Conservation (phyloP, 2,329 filamentous ascomycete species). For the Cytospora chrysosperma region DNA sequence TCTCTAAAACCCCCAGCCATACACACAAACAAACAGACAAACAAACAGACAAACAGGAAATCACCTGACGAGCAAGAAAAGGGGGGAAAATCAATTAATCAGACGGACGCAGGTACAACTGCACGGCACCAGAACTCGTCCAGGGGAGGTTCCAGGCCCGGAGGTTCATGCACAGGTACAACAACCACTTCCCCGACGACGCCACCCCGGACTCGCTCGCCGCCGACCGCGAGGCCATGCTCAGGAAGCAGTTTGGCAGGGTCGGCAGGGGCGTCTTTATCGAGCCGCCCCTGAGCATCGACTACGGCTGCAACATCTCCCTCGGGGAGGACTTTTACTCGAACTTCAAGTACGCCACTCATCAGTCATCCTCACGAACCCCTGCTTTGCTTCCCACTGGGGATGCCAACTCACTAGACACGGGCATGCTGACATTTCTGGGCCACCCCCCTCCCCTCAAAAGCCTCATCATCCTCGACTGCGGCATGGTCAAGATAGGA, state of each 20-base stretch:
- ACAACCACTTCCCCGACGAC: slow-evolving; percentile 52
- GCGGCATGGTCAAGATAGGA: slow-evolving; percentile 68
- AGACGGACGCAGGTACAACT: slow-evolving; percentile 58
- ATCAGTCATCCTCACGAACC: too few relatives aligned
- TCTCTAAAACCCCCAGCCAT: too few relatives aligned
- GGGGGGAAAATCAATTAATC: too few relatives aligned
- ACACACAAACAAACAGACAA: not conserved
- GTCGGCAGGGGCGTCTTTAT: slow-evolving; percentile 55
- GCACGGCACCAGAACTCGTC: slow-evolving; percentile 47
- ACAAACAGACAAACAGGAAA: not conserved
- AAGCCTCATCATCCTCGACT: slow-evolving; percentile 67
- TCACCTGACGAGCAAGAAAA: too few relatives aligned
- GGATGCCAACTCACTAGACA: too few relatives aligned
- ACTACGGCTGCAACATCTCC: slow-evolving; percentile 65
- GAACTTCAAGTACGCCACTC: slow-evolving; percentile 52
- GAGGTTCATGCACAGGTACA: slow-evolving; percentile 58
- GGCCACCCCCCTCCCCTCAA: too few relatives aligned
- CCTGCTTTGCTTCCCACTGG: too few relatives aligned
- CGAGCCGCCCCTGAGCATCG: slow-evolving; percentile 61
- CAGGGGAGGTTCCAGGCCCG: slow-evolving; percentile 53
- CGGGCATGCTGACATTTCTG: too few relatives aligned
- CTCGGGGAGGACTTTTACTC: slow-evolving; percentile 64
- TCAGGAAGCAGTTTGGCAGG: slow-evolving; percentile 49
- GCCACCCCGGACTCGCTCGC: slow-evolving; percentile 40
- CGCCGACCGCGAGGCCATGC: slow-evolving; percentile 42